These are phyloP conservation scores for Apophysomyces elegans DNA, from an alignment of 371 early-diverging fungal genomes.

Conservation along the genomic window DNA sequence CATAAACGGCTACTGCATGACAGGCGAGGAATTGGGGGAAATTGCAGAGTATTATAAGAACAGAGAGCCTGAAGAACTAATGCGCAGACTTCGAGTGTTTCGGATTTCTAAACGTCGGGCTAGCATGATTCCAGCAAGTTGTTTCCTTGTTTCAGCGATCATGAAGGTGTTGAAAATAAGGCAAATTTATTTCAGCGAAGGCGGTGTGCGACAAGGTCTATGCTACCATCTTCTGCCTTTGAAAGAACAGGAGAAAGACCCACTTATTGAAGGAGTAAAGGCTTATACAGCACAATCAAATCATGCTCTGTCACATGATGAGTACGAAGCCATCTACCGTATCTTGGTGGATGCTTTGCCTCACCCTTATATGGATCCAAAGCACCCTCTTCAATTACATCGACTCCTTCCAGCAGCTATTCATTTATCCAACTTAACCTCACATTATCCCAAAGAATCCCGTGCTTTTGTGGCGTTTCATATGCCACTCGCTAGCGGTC, in stretches of 20 bases:
- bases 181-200: constrained; percentile 62
- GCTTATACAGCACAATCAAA: constrained; percentile 42
- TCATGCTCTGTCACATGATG: constrained; percentile 24
- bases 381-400: constrained; percentile 44
- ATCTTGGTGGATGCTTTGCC: constrained; percentile 40
- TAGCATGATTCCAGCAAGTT: constrained; percentile 63
- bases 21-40: constrained; percentile 38
- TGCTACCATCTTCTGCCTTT: constrained; percentile 52
- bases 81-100: constrained; percentile 48
- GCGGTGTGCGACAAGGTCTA: constrained; percentile 66
- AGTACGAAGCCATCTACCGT: constrained; percentile 42
- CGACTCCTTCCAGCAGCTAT: constrained; percentile 60
- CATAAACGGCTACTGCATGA: constrained; percentile 62
- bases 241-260: constrained; percentile 57
- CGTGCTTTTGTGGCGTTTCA: constrained; percentile 63
- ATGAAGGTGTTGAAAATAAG: constrained; percentile 52
- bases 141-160: constrained; percentile 59
- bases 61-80: constrained; percentile 31
- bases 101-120: constrained; percentile 66
- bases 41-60: constrained; percentile 41
- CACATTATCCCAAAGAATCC: constrained; percentile 65
- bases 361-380: constrained; percentile 32
- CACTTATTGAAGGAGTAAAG: constrained; percentile 55
- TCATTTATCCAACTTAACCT: constrained; percentile 56
- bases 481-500: constrained; percentile 63